These are phyloP conservation scores for Aspergillus phoenicis DNA, from an alignment of 2,329 filamentous ascomycete genomes.

Conservation along the genomic window DNA sequence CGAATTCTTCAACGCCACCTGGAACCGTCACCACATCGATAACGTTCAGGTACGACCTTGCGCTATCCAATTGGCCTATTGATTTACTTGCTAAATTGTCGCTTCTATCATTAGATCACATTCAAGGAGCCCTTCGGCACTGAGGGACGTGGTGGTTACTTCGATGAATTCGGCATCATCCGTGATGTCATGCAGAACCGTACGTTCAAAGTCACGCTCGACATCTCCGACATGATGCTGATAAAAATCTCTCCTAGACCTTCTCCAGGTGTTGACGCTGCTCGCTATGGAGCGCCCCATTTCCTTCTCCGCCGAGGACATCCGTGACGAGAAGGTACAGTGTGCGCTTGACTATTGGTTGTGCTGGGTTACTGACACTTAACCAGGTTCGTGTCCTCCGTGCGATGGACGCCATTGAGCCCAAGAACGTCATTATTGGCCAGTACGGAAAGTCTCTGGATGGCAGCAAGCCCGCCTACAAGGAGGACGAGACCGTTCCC, in stretches of 20 bases:
- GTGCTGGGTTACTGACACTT: conserved; percentile 5
- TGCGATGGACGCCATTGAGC: conserved; percentile 90
- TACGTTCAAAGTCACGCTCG: conserved; percentile 39
- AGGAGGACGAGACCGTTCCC: conserved; percentile 97
- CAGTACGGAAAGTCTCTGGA: conserved; percentile 97
- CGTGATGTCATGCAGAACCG: conserved; percentile 99
- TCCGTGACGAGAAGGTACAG: conserved; percentile 85
- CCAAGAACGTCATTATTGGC: conserved; percentile 99
- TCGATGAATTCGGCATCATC: conserved; percentile 99
- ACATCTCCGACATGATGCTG: background rate
- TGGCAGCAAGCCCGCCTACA: conserved; percentile 94
- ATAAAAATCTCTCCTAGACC: conserved; percentile 54
- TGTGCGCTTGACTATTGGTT: background rate
- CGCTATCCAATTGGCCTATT: too few species aligned
- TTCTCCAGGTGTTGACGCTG: conserved; percentile 93
- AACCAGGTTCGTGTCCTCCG: conserved; percentile 79
- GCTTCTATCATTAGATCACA: conserved; percentile 63
- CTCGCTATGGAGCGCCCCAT: conserved; percentile 98
- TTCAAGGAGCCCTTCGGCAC: conserved; percentile 99
- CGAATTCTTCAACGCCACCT: conserved; percentile 96
- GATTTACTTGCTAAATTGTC: conserved; percentile 3
- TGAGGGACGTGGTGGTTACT: conserved; percentile 96
- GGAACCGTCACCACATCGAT: conserved; percentile 99
- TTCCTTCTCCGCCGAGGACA: conserved; percentile 96
- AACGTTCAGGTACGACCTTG: conserved; percentile 71